Evolutionary conservation across 306 rosid genomes (phyloP).

Genomic region (Citrullus mucosospermus): DNA sequence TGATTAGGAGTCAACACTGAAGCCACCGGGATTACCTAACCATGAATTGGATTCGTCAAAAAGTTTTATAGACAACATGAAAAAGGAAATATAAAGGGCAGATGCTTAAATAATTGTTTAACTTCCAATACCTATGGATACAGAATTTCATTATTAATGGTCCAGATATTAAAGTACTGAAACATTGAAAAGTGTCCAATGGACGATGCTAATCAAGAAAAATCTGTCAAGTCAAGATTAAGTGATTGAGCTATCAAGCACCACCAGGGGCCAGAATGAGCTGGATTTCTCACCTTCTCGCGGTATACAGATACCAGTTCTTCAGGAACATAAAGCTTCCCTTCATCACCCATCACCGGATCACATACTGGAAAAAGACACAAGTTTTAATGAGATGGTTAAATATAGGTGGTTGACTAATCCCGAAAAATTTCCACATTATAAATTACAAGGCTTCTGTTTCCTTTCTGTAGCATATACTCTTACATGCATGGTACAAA

Average conservation of each 20-base stretch:
- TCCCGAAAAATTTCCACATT: background rate
- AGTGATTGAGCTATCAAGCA: background rate
- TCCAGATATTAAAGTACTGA: background rate
- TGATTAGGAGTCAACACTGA: slow-evolving; percentile 98
- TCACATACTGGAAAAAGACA: slow-evolving; percentile 59
- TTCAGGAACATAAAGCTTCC: slow-evolving; percentile 78
- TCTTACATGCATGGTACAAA: background rate
- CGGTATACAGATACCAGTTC: slow-evolving; percentile 84
- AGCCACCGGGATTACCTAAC: slow-evolving; percentile 85
- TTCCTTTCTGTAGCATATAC: background rate
- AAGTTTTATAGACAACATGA: background rate
- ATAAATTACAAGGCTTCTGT: background rate
- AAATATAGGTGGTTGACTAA: background rate
- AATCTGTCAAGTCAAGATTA: background rate
- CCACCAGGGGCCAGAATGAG: background rate
- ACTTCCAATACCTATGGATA: background rate
- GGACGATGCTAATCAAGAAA: background rate
- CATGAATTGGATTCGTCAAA: slow-evolving; percentile 11
- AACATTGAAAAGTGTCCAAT: background rate
- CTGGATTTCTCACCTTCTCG: slow-evolving; percentile 49
- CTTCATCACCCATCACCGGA: slow-evolving; percentile 99
- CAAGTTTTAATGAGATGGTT: slow-evolving; percentile 7
- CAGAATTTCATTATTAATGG: background rate
- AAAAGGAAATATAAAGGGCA: background rate
- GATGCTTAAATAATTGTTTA: background rate